A percentile compares a stretch with the other conserved stretches of the same genome.
These are phyloP conservation scores for Lactifluus hygrophoroides DNA, from an alignment of 768 basidiomycete species.

Conservation along the genomic window DNA sequence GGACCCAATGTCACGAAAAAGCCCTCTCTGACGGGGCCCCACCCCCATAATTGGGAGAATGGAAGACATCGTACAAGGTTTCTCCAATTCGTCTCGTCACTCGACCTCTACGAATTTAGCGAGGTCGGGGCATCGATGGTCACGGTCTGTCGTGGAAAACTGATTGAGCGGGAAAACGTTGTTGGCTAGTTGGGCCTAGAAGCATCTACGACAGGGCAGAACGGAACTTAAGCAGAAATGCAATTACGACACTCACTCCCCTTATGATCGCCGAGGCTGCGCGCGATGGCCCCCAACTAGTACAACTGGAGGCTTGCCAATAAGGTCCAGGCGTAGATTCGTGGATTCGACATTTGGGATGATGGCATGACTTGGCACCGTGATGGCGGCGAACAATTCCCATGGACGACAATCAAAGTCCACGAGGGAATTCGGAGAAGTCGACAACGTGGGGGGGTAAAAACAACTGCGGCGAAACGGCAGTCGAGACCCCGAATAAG, in stretches of 20 bases:
- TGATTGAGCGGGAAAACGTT: not conserved
- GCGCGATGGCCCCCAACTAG: not conserved
- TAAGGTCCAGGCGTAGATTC: not conserved
- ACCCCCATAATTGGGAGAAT: not conserved
- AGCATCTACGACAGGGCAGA: not conserved
- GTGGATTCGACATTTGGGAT: not conserved
- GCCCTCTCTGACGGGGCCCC: not conserved
- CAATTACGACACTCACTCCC: conserved; percentile 4
- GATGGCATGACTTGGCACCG: conserved; percentile 4
- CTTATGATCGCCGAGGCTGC: conserved; percentile 14
- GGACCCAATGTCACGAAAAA: conserved; percentile 6
- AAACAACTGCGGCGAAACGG: conserved; percentile 4
- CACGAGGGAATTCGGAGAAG: not conserved
- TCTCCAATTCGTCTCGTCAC: not conserved
- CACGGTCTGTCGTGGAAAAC: not conserved
- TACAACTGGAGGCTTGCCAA: not conserved
- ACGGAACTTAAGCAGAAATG: conserved; percentile 8
- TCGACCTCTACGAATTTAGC: not conserved
- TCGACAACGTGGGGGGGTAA: conserved; percentile 4
- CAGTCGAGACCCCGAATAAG: not conserved
- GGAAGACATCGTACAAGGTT: not conserved
- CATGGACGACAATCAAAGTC: conserved; percentile 5
- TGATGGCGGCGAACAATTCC: not conserved
- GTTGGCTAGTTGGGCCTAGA: conserved; percentile 4
- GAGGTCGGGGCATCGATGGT: not conserved